Evolutionary conservation across 345 rosid species (phyloP).

Genomic region (Corchorus olitorius): DNA sequence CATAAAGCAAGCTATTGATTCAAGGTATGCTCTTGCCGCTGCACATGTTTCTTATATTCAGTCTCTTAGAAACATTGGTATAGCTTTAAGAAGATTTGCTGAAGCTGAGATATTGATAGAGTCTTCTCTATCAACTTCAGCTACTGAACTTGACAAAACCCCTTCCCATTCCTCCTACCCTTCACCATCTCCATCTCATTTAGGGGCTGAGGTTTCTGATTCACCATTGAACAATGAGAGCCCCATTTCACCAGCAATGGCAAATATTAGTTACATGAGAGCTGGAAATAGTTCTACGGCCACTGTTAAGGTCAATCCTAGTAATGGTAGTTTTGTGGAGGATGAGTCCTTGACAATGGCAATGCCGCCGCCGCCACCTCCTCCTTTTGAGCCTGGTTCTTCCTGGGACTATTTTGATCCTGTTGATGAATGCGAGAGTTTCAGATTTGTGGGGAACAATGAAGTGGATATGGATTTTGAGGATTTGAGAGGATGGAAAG

Average conservation of each 20-base stretch:
- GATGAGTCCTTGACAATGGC: conserved; percentile 42
- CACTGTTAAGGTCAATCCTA: conserved; percentile 58
- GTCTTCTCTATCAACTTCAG: conserved; percentile 62
- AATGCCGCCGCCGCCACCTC: conserved; percentile 63
- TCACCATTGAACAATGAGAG: conserved; percentile 59
- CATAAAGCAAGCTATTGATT: conserved; percentile 51
- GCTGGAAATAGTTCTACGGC: conserved; percentile 42
- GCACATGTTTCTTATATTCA: conserved; percentile 84
- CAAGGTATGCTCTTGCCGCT: conserved; percentile 81
- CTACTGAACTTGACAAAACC: conserved; percentile 74
- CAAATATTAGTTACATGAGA: conserved; percentile 59
- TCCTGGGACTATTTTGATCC: conserved; percentile 90
- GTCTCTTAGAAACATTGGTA: conserved; percentile 75
- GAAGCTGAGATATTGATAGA: conserved; percentile 52
- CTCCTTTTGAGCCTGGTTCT: conserved; percentile 49
- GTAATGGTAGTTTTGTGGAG: conserved; percentile 35
- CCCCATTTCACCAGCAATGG: conserved; percentile 30
- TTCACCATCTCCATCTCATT: conserved; percentile 65
- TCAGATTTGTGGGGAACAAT: conserved; percentile 51
- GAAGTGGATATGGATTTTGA: conserved; percentile 44
- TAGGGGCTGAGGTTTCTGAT: conserved; percentile 49
- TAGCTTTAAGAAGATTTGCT: conserved; percentile 73
- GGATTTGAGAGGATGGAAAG: conserved; percentile 45
- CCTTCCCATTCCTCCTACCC: conserved; percentile 79
- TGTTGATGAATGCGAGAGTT: conserved; percentile 59